Base-by-base conservation (phyloP, 2,329 filamentous ascomycete species). In the Pyricularia grisea region DNA sequence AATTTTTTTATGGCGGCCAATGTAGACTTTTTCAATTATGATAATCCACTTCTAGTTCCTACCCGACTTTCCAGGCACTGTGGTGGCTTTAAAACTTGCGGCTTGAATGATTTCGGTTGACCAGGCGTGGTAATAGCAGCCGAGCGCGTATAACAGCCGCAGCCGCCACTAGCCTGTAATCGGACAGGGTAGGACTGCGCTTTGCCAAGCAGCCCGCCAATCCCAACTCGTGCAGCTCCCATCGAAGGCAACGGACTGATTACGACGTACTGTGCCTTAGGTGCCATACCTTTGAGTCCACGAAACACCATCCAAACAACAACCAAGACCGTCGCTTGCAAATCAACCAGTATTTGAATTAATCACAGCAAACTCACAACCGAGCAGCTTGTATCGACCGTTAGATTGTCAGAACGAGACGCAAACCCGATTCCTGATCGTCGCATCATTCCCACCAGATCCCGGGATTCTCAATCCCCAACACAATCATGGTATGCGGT, bases 401-500 rank as follows among this genome's bases (percentile, higher is more conserved):
- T 27, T 42, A 42, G 4, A 14, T 61, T 28, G 14, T 9, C n/a
- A 28, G 25, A 28, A 25, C 58, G 4, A 28, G 27, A 25, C 23
- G 7, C 23, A 61, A 28, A 28, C n/a, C 20, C 25, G 9, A 12
- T n/a, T 28, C 25, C 23, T 25, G 25, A 61, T 61, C 25, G 23
- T 61, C 58, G 25, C 58, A 25, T 61, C 25, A 61, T 61, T 61
- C 58, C 58, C 25, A 28, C 58, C 58, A 25, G 58, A 31, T 28
- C 14, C 28, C 4, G 65, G 36, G 50, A 28, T 67, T 42, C 65
- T 27, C 12, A 31, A 14, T 23, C 65, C 25, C 65, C n/a, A 27
- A 20, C 23, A 36, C 36, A 36, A 67, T 67, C 36, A 67, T 83
- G 81, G 81, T 83, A 72, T 75, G 79, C 55, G 33, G 25, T 50